phyloP scores from a whole-genome alignment of 257 asterid genomes.

The Ilex aquifolium region DNA sequence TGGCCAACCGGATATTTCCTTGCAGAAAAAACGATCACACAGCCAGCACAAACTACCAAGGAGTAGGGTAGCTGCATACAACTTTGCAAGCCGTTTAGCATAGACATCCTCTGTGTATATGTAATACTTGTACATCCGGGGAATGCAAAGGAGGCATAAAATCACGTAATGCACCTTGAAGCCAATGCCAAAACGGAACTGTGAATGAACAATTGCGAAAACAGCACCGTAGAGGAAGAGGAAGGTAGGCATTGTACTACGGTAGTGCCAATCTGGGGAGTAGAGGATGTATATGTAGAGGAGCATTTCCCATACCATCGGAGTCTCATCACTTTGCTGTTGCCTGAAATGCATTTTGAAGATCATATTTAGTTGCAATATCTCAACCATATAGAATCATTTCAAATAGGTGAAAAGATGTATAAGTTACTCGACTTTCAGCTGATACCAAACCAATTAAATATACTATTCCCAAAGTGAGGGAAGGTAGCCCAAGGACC shows the following conservation, averaged over 20 bases:
- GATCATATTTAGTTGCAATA: neutral
- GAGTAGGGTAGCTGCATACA: conserved; percentile 12
- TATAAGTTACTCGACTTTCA: too few relatives aligned
- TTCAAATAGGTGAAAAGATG: too few relatives aligned
- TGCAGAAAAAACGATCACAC: conserved; percentile 19
- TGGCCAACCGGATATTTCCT: conserved; percentile 10
- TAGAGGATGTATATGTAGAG: conserved; percentile 17
- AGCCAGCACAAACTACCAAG: conserved; percentile 20
- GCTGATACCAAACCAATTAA: too few relatives aligned
- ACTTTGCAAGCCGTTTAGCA: conserved; percentile 17
- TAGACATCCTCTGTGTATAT: conserved; percentile 18
- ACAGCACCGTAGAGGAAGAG: conserved; percentile 19
- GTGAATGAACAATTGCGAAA: conserved; percentile 12
- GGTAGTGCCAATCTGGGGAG: conserved; percentile 23
- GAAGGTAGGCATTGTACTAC: conserved; percentile 21
- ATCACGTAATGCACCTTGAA: conserved; percentile 21
- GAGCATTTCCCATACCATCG: conserved; percentile 23
- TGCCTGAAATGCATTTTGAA: conserved; percentile 8
- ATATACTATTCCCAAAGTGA: too few relatives aligned
- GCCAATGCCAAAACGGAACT: conserved; percentile 17
- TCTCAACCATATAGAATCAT: too few relatives aligned
- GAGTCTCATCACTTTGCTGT: conserved; percentile 27
- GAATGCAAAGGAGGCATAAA: conserved; percentile 14
- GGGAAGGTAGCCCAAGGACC: too few relatives aligned
- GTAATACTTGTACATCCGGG: conserved; percentile 23